phyloP scores from a whole-genome alignment of 1,139 yeast species.

The Blastobotrys illinoisensis region DNA sequence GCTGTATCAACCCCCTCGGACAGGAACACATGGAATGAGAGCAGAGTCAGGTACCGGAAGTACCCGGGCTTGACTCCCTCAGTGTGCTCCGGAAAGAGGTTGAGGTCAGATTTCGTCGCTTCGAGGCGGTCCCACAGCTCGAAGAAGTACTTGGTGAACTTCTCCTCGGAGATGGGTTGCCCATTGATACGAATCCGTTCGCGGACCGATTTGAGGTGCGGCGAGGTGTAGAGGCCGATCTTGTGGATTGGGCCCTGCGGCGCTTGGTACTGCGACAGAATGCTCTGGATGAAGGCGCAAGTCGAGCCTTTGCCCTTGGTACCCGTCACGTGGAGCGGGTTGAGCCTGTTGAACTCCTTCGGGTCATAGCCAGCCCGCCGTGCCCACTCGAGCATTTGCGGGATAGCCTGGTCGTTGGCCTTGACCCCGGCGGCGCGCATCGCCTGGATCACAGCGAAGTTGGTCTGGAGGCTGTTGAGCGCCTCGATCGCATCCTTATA shows the following conservation, averaged over 20 bases:
- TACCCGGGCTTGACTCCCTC: constrained; percentile 81
- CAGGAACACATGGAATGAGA: constrained; percentile 86
- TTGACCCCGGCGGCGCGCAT: constrained; percentile 65
- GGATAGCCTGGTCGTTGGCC: constrained; percentile 64
- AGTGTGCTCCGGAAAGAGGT: constrained; percentile 67
- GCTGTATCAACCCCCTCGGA: constrained; percentile 89
- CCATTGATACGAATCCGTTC: constrained; percentile 91
- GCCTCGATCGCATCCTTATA: constrained; percentile 60
- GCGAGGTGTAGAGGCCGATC: constrained; percentile 89
- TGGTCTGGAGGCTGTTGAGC: constrained; percentile 83
- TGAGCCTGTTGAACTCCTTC: constrained; percentile 61
- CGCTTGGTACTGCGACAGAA: constrained; percentile 56
- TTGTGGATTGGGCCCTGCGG: constrained; percentile 39
- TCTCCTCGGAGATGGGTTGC: constrained; percentile 69
- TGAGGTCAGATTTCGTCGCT: constrained; percentile 48
- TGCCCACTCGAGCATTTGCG: constrained; percentile 90
- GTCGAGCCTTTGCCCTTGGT: constrained; percentile 99
- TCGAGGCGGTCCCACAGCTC: constrained; percentile 87
- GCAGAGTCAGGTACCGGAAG: constrained; percentile 80
- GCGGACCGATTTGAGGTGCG: constrained; percentile 88
- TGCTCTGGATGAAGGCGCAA: constrained; percentile 87
- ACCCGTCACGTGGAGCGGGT: constrained; percentile 89
- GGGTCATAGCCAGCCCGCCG: constrained; percentile 70
- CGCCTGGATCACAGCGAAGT: constrained; percentile 84
- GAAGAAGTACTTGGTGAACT: constrained; percentile 83